phyloP scores from a whole-genome alignment of 306 rosid species.

The Cercis canadensis region DNA sequence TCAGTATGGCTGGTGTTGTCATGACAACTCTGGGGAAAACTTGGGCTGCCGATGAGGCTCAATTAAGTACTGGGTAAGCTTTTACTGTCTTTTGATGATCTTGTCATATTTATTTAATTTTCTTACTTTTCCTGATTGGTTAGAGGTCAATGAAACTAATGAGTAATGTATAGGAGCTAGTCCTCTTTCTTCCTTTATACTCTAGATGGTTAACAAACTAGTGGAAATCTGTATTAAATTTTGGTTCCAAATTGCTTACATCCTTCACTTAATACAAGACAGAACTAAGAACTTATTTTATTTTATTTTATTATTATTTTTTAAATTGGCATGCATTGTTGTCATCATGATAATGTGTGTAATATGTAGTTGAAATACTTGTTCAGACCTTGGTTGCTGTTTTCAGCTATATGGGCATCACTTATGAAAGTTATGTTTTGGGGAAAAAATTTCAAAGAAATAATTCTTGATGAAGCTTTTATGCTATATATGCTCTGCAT shows the following conservation, averaged over 20 bases:
- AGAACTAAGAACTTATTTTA: background rate
- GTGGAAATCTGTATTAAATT: background rate
- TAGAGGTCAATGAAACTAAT: constrained; percentile 15
- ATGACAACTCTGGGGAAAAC: constrained; percentile 98
- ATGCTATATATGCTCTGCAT: background rate
- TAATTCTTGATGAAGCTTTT: constrained; percentile 3
- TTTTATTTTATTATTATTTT: no score
- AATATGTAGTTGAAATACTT: constrained; percentile 3
- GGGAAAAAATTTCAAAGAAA: background rate
- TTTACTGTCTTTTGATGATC: constrained; percentile 24
- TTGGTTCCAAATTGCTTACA: constrained; percentile 12
- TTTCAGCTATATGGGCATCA: background rate
- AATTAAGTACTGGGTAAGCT: constrained; percentile 61
- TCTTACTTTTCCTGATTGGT: constrained; percentile 10
- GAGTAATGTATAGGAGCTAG: background rate
- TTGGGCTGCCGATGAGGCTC: constrained; percentile 87
- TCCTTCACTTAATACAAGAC: background rate
- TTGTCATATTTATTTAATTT: constrained; percentile 17
- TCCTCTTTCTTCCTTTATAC: background rate
- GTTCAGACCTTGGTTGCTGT: background rate
- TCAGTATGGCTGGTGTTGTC: constrained; percentile 93
- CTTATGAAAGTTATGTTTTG: background rate
- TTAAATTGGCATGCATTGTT: no score
- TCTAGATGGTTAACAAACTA: background rate
- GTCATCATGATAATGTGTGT: background rate